Base-by-base conservation (phyloP, 2,329 filamentous ascomycete species). In the Claviceps pusilla region DNA sequence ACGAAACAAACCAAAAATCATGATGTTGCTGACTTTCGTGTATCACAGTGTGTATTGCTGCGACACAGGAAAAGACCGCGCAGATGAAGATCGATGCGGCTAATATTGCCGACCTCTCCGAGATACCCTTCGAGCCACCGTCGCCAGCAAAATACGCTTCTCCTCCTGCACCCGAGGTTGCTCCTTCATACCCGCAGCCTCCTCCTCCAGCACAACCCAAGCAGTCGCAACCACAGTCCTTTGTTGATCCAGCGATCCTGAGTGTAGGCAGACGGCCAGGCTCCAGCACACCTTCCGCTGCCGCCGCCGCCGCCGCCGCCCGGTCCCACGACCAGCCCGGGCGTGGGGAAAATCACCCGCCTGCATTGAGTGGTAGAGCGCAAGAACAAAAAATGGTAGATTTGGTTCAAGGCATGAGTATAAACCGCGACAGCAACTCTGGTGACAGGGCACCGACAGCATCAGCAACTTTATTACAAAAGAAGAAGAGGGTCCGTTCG, bases 191-290 rank as follows among this genome's bases (percentile, higher is more conserved):
- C n/a, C 10, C 12, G 11, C 64, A 28, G 61, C 64, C 14, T 59
- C 66, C 16, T 59, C 66, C 16, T 53, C 59, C 5, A 55, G 65
- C 28, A 55, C 63, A n/a, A 9, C 11, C 12, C 58, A 42, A 63
- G 52, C 66, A 63, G 42, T 60, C 63, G 48, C 56, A 61, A 52
- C 66, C 71, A 58, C 60, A 71, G 35, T 62, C 73, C 0, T 89
- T 93, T 62, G 76, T 84, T n/a, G 88, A 94, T 62, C 88, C 88
- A 11, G 88, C 88, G 3, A 94, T 94, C 54, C 66, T 94, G 48
- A 89, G 87, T 64, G 78, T 87, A 51, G 73, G 73, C 28, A 71
- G 72, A 49, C 70, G 68, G 4, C 70, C 74, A 1, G 64, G 59
- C 31, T 62, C 64, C 0, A 63, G 55, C 14, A 60, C 65, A 11